A percentile compares a stretch with the other conserved stretches of the same genome.
Evolutionary conservation across 1,284 basidiomycete species (phyloP).

Genomic region (Apiotrichum mycotoxinovorans): DNA sequence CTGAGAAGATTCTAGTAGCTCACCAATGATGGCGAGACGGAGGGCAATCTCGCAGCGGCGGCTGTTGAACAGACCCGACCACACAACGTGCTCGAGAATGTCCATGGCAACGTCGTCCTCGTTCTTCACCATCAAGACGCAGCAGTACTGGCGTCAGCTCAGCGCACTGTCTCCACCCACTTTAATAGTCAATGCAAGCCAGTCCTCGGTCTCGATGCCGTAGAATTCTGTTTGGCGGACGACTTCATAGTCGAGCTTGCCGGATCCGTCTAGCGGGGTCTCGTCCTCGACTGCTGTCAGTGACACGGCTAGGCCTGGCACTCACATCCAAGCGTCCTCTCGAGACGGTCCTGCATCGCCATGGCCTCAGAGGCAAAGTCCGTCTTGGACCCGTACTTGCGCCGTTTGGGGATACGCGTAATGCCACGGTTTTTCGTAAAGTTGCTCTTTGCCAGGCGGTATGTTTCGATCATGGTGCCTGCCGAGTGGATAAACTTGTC

Average conservation of each 20-base stretch:
- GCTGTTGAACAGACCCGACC: constrained; percentile 71
- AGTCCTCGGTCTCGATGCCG: constrained; percentile 77
- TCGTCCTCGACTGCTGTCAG: constrained; percentile 38
- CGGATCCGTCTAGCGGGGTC: constrained; percentile 30
- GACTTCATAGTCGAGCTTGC: constrained; percentile 23
- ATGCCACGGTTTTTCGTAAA: constrained; percentile 66
- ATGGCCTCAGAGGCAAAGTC: constrained; percentile 34
- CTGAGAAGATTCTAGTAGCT: constrained; percentile 30
- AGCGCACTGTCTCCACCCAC: constrained; percentile 51
- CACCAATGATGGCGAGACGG: constrained; percentile 69
- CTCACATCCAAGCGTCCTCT: constrained; percentile 41
- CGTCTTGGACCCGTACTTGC: constrained; percentile 20
- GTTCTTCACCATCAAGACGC: constrained; percentile 64
- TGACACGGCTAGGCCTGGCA: neutral
- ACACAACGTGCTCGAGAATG: constrained; percentile 70
- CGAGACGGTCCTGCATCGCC: constrained; percentile 46
- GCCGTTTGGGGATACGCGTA: constrained; percentile 31
- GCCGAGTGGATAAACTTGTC: constrained; percentile 74
- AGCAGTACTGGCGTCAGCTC: constrained; percentile 64
- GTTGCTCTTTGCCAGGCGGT: constrained; percentile 75
- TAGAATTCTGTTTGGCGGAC: constrained; percentile 59
- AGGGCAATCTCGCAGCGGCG: constrained; percentile 65
- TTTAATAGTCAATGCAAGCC: constrained; percentile 80
- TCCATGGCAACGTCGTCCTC: constrained; percentile 69
- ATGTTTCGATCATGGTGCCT: constrained; percentile 79